Evolutionary conservation across 805 yeast species (phyloP), one percentile per base, ranked within the genome.

Genomic region (Barnettozyma siamensis): DNA sequence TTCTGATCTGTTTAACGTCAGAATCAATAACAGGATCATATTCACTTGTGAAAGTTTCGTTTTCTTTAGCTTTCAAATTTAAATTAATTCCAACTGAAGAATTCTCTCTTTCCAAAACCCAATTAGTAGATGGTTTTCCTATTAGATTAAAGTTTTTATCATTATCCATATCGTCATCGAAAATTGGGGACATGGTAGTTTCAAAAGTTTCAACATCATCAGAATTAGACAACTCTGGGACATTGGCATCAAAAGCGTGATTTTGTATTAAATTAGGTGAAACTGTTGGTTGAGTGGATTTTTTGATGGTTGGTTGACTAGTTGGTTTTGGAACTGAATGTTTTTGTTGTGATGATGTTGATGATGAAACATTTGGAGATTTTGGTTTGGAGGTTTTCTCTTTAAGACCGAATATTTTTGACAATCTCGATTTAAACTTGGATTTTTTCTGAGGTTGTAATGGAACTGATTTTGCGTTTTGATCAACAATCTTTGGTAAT

Each of bases 131-230:
- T 17, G 12, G 17, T 13, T 35, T n/a, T 2, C n/a, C 18, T 2
- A 44, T 5, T 3, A 31, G 2, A 27, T 42, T 38, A n/a, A 37
- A 9, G 32, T 41, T 40, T 3, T 16, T 21, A 20, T 31, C 33
- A 2, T 17, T 5, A 4, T 43, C 43, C 8, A 37, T 30, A 16
- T 37, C 37, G 2, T 51, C 54, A 24, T 54, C 60, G 31, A 51
- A 53, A 4, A 55, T 38, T 5, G 57, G 47, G 3, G 49, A 31
- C 60, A 55, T 54, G 10, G 51, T 42, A 3, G 52, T 49, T 23
- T 54, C 60, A 31, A 54, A 55, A 4, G 53, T 47, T 17, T 35
- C 37, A 17, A 40, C 49, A 35, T 53, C 56, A 26, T 43, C 46
- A 26, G 37, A 34, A 16, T 33, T 41, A 2, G 50, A 39, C 2